Evolutionary conservation across 1,284 basidiomycete genomes (phyloP), one percentile per base, ranked within the genome.

Genomic region (Austropuccinia psidii): DNA sequence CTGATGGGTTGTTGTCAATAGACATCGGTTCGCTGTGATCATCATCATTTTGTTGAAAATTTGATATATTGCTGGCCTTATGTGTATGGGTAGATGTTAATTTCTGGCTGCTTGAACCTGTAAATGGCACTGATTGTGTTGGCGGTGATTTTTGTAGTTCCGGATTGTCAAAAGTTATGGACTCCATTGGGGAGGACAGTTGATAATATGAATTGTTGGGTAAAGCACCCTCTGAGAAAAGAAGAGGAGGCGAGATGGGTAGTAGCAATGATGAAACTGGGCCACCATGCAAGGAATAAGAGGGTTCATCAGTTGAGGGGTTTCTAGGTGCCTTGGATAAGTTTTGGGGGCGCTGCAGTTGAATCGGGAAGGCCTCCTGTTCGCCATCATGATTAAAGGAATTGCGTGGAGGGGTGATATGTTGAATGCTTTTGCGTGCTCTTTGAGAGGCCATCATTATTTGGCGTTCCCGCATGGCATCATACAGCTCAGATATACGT

Each of bases 201-300:
- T 29, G n/a, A 5, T 17, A n/a, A 21, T 29, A 17, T 21, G 35
- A n/a, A 61, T 2, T 41, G 21, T n/a, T 43, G 39, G 58, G 37
- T 11, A 41, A 6, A 11, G 43, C 6, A 24, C 37, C 13, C 43
- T 61, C 35, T 6, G 58, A 61, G 31, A 61, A 61, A 21, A 61
- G 58, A 41, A 61, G n/a, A 61, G 58, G 33, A n/a, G 58, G 35
- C 43, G 58, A 61, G 58, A n/a, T n/a, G n/a, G n/a, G n/a, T n/a
- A n/a, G n/a, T n/a, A n/a, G n/a, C n/a, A n/a, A n/a, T n/a, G 58
- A 11, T 21, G n/a, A 35, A 61, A 27, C 49, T 24, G 21, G 58
- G n/a, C n/a, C n/a, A n/a, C n/a, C n/a, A n/a, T n/a, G n/a, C 2
- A 24, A 1, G 1, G 15, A 19, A 39, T 60, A 37, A 35, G 17